Percentiles rank a stretch among this genome's conserved stretches.
Evolutionary conservation across 2,329 filamentous ascomycete species (phyloP).

Genomic region (Fusarium sp.): DNA sequence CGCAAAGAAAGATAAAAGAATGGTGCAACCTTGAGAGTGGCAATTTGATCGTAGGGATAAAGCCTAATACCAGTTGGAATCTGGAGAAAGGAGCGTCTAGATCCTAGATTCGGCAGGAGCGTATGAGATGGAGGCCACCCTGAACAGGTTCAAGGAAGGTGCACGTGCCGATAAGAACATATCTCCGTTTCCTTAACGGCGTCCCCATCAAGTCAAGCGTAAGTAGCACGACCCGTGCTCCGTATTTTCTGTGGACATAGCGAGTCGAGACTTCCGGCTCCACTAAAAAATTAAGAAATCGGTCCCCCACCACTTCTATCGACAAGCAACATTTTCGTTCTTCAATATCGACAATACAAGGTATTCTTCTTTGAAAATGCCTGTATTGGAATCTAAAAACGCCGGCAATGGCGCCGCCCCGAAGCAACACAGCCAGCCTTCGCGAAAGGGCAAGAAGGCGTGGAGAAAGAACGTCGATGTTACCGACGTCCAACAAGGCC

Average conservation of each 20-base stretch:
- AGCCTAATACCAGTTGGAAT: constrained; percentile 34
- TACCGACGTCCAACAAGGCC: constrained; percentile 83
- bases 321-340: constrained; percentile 38
- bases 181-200: constrained; percentile 19
- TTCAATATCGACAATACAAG: constrained; percentile 25
- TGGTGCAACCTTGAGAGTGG: constrained; percentile 32
- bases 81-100: constrained; percentile 47
- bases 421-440: constrained; percentile 86
- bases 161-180: constrained; percentile 47
- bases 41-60: constrained; percentile 36
- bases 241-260: constrained; percentile 19
- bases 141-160: constrained; percentile 32
- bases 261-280: constrained; percentile 29
- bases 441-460: constrained; percentile 96
- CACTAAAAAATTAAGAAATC: constrained; percentile 50
- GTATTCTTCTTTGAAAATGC: constrained; percentile 57
- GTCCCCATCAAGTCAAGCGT: constrained; percentile 20
- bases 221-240: background rate
- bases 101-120: constrained; percentile 48
- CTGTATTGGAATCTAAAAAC: constrained; percentile 61
- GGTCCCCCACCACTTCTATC: constrained; percentile 46
- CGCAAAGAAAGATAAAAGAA: constrained; percentile 6
- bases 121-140: constrained; percentile 42
- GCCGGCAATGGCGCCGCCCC: constrained; percentile 71
- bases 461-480: constrained; percentile 99